Evolutionary conservation across 345 rosid species (phyloP).

Genomic region (Mercurialis annua): DNA sequence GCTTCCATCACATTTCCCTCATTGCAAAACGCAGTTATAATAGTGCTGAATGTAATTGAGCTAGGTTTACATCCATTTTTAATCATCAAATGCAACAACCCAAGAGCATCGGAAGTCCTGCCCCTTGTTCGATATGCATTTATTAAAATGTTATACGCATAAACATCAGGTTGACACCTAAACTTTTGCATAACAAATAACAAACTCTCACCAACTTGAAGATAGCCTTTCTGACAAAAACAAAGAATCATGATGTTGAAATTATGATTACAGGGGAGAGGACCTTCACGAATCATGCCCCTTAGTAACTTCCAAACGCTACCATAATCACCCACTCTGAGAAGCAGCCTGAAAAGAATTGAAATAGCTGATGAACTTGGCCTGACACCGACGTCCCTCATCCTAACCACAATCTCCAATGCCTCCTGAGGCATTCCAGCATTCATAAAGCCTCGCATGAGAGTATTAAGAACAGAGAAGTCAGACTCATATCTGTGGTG

Average conservation of each 20-base stretch:
- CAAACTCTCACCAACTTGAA: constrained; percentile 51
- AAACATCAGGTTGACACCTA: constrained; percentile 50
- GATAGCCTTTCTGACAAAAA: constrained; percentile 50
- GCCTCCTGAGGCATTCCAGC: constrained; percentile 43
- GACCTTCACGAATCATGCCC: constrained; percentile 54
- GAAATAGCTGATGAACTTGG: constrained; percentile 58
- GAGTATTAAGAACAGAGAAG: constrained; percentile 59
- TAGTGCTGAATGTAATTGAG: constrained; percentile 41
- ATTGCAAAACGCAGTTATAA: constrained; percentile 54
- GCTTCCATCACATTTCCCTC: constrained; percentile 57
- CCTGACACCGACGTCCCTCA: constrained; percentile 46
- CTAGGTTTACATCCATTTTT: constrained; percentile 49
- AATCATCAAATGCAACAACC: constrained; percentile 54
- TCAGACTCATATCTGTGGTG: constrained; percentile 51
- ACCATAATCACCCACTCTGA: constrained; percentile 56
- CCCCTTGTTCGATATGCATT: constrained; percentile 52
- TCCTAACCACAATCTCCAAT: constrained; percentile 40
- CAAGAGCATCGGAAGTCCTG: constrained; percentile 34
- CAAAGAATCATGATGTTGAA: constrained; percentile 55
- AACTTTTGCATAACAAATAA: constrained; percentile 53
- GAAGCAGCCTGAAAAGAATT: constrained; percentile 48
- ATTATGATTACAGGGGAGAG: constrained; percentile 40
- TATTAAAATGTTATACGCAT: constrained; percentile 58
- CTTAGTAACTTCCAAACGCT: constrained; percentile 64
- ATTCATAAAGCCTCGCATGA: constrained; percentile 58